These are phyloP conservation scores for Narthecium ossifragum DNA, from an alignment of 106 monocot species.

Conservation along the genomic window DNA sequence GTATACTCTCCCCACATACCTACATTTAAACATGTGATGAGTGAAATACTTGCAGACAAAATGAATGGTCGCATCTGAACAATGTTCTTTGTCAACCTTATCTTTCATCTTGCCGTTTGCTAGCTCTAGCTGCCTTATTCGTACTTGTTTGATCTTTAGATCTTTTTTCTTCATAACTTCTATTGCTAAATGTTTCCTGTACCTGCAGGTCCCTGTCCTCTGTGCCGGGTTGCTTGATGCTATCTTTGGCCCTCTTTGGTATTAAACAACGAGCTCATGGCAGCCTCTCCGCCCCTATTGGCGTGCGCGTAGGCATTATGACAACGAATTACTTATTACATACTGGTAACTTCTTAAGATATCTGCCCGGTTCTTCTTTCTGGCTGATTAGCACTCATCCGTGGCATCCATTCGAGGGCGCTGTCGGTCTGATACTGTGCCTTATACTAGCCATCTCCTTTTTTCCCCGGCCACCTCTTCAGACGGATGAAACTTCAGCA, in stretches of 20 bases:
- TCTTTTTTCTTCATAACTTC: background rate
- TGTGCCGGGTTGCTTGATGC: conserved; percentile 56
- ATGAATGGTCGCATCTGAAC: background rate
- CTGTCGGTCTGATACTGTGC: conserved; percentile 48
- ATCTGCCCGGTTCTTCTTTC: conserved; percentile 30
- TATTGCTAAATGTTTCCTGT: background rate
- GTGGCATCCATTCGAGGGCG: conserved; percentile 82
- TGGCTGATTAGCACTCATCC: conserved; percentile 53
- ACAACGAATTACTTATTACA: conserved; percentile 45
- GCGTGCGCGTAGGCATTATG: conserved; percentile 69
- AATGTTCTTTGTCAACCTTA: background rate
- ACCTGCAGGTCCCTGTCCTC: conserved; percentile 78
- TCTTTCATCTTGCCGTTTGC: background rate
- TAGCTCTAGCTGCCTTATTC: too few relatives aligned
- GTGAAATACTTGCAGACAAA: background rate
- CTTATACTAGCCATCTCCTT: conserved; percentile 53
- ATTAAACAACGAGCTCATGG: conserved; percentile 57
- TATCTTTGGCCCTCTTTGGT: conserved; percentile 71
- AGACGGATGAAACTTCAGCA: too few relatives aligned
- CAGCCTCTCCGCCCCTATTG: conserved; percentile 55
- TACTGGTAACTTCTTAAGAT: conserved; percentile 40
- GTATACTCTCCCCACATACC: conserved; percentile 38
- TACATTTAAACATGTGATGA: too few relatives aligned
- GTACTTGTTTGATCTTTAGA: background rate
- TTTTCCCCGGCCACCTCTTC: conserved; percentile 19